These are phyloP conservation scores for Cladosporium velox DNA, from an alignment of 2,329 filamentous ascomycete genomes.

Conservation along the genomic window DNA sequence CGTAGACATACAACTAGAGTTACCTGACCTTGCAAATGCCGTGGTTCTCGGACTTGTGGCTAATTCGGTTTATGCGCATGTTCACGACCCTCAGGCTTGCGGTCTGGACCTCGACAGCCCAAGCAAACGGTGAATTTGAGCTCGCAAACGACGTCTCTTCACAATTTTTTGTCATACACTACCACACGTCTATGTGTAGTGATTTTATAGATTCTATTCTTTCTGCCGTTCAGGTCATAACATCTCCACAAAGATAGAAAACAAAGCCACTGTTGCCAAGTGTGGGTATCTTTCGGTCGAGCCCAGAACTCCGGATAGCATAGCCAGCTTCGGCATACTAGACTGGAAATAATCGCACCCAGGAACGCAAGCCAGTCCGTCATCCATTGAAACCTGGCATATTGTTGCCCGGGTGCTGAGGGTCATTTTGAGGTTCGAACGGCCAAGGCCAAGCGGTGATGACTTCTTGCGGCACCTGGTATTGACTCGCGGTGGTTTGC, in stretches of 20 bases:
- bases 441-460: conserved; percentile 48
- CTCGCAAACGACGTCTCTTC: background rate
- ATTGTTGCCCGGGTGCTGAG: background rate
- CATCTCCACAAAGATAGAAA: background rate
- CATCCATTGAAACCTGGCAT: conserved; percentile 3
- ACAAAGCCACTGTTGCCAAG: conserved; percentile 12
- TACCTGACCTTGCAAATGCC: background rate
- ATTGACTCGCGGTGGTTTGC: conserved; percentile 32
- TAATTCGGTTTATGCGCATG: background rate
- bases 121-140: background rate
- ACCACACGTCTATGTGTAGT: conserved; percentile 5
- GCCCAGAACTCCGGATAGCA: background rate
- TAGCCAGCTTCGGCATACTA: background rate
- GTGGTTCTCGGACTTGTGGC: background rate
- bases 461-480: conserved; percentile 45
- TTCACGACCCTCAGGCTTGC: background rate
- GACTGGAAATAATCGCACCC: background rate
- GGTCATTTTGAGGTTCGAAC: conserved; percentile 26
- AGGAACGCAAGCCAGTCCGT: background rate
- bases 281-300: conserved; percentile 7
- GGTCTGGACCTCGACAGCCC: background rate
- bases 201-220: background rate
- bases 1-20: background rate
- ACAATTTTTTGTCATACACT: background rate
- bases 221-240: background rate